Evolutionary conservation across 805 yeast species (phyloP).

Genomic region (Candida nanaspora): DNA sequence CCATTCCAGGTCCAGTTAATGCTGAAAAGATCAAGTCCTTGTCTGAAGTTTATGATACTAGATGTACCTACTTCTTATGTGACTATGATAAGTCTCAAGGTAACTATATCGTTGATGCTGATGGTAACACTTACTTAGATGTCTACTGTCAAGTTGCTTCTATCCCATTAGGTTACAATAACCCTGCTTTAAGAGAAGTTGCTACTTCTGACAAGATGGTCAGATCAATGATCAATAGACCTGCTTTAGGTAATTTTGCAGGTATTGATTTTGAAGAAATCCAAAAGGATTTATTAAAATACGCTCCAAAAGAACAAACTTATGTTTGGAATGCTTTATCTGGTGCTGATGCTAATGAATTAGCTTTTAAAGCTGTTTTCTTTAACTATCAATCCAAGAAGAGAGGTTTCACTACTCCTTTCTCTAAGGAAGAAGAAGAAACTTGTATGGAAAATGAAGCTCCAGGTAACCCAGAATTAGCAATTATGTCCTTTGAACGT

Average conservation of each 20-base stretch:
- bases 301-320: constrained; percentile 74
- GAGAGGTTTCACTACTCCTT: constrained; percentile 57
- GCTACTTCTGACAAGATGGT: constrained; percentile 67
- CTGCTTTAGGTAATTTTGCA: constrained; percentile 81
- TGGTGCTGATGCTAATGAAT: constrained; percentile 85
- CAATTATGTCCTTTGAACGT: constrained; percentile 77
- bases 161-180: constrained; percentile 79
- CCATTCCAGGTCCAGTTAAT: constrained; percentile 75
- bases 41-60: constrained; percentile 57
- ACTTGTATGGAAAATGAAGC: constrained; percentile 74
- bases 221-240: constrained; percentile 72
- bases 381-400: constrained; percentile 65
- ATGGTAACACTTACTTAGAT: constrained; percentile 70
- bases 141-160: constrained; percentile 82
- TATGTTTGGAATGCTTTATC: constrained; percentile 74
- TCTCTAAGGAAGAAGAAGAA: constrained; percentile 59
- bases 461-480: constrained; percentile 86
- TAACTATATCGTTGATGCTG: constrained; percentile 75
- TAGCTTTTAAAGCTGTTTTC: constrained; percentile 85
- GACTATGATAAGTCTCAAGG: constrained; percentile 73
- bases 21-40: constrained; percentile 44
- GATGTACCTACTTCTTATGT: constrained; percentile 68
- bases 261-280: constrained; percentile 47
- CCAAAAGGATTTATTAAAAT: constrained; percentile 55
- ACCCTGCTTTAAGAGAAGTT: constrained; percentile 63